phyloP scores from a whole-genome alignment of 495 filamentous ascomycete genomes.

The Aspergillus biplanus region DNA sequence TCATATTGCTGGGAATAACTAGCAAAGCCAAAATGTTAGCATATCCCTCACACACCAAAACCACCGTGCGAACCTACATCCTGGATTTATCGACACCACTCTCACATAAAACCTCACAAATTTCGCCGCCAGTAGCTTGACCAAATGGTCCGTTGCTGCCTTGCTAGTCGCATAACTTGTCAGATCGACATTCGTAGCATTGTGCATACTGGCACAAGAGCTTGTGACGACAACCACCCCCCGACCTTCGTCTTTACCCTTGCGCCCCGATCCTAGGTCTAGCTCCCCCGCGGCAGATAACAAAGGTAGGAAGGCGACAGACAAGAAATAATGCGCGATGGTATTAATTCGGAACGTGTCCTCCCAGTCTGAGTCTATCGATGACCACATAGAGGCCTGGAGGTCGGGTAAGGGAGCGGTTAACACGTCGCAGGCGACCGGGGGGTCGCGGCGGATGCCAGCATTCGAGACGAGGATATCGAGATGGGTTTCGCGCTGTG shows the following conservation, averaged over 20 bases:
- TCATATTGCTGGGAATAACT: constrained; percentile 54
- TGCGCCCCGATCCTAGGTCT: constrained; percentile 11
- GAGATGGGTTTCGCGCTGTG: constrained; percentile 30
- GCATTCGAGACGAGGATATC: constrained; percentile 52
- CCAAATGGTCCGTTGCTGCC: constrained; percentile 50
- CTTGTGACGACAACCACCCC: constrained; percentile 48
- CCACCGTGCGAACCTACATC: constrained; percentile 37
- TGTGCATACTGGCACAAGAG: constrained; percentile 52
- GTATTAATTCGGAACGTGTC: constrained; percentile 47
- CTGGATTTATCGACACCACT: constrained; percentile 49
- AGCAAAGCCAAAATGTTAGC: background rate
- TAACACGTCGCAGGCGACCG: constrained; percentile 41
- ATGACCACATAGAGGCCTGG: constrained; percentile 49
- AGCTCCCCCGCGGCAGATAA: constrained; percentile 36
- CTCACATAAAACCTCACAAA: constrained; percentile 47
- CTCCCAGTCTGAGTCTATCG: constrained; percentile 39
- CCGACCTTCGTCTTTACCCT: constrained; percentile 39
- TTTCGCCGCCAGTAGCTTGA: constrained; percentile 45
- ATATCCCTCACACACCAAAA: background rate
- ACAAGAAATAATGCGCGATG: constrained; percentile 49
- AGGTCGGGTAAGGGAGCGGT: constrained; percentile 38
- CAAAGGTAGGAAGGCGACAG: constrained; percentile 43
- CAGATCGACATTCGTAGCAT: constrained; percentile 51
- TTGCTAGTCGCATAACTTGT: constrained; percentile 51
- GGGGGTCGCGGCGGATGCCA: constrained; percentile 47